Evolutionary conservation across 169 alveolate species (phyloP).

Genomic region (Miamiensis avidus): DNA sequence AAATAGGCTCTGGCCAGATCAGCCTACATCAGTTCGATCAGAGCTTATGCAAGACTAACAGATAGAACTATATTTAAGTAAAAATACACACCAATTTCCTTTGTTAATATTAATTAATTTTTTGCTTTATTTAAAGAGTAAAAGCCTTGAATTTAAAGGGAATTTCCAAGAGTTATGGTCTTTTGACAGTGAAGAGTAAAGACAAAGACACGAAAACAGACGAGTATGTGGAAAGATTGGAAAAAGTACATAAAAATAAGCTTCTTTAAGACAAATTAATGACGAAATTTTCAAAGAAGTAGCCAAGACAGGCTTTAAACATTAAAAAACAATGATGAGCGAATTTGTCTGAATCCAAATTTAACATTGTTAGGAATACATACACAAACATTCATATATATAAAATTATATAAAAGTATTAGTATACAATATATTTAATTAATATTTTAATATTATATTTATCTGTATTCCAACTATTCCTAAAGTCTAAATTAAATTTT

Average conservation of each 20-base stretch:
- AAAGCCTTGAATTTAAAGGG: neutral
- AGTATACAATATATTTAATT: no score
- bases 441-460: no score
- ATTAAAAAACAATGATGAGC: neutral
- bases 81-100: no score
- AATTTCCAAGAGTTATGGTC: neutral
- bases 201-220: neutral
- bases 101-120: no score
- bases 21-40: slow-evolving; percentile 44
- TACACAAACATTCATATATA: no score
- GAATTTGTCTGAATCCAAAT: neutral
- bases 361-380: no score
- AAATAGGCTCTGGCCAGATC: slow-evolving; percentile 30
- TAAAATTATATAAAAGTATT: no score
- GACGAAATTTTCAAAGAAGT: neutral
- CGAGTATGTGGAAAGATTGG: neutral
- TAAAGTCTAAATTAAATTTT: no score
- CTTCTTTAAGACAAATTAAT: neutral
- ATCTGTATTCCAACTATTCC: no score
- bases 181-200: neutral
- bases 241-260: neutral
- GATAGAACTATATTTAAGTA: neutral
- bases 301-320: neutral
- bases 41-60: slow-evolving; percentile 48
- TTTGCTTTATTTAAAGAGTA: neutral